A percentile compares a stretch with the other conserved stretches of the same genome.
phyloP scores from a whole-genome alignment of 2,329 filamentous ascomycete species.

The Scytalidium sp. region DNA sequence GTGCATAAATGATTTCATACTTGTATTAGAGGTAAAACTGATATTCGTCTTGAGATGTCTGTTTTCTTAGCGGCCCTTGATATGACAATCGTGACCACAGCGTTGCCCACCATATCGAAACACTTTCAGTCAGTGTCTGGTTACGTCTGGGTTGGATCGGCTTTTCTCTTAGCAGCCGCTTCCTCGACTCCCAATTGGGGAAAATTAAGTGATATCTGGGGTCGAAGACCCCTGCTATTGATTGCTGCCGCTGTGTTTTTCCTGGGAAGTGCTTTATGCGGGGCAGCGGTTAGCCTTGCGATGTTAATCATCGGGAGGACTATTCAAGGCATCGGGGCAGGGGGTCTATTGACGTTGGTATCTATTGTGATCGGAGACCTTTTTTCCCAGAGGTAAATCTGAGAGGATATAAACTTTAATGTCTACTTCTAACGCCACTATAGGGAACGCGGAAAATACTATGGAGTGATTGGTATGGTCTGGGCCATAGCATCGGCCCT shows the following conservation, averaged over 20 bases:
- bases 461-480: conserved; percentile 60
- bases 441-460: conserved; percentile 39
- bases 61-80: conserved; percentile 12
- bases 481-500: conserved; percentile 63
- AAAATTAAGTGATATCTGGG: conserved; percentile 53
- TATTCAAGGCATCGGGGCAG: conserved; percentile 45
- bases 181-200: conserved; percentile 68
- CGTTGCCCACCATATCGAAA: conserved; percentile 52
- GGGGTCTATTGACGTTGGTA: conserved; percentile 44
- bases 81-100: conserved; percentile 53
- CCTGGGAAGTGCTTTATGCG: conserved; percentile 43
- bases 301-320: conserved; percentile 43
- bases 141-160: conserved; percentile 72
- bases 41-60: too few species aligned
- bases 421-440: background rate
- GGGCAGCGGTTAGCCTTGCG: conserved; percentile 36
- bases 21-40: too few species aligned
- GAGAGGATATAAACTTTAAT: background rate
- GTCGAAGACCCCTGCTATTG: conserved; percentile 46
- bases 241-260: conserved; percentile 44
- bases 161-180: conserved; percentile 66
- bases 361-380: conserved; percentile 48
- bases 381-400: conserved; percentile 37
- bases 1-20: too few species aligned
- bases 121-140: conserved; percentile 38